Conservation (phyloP, 148 eudicot genomes). For the Polygonum aviculare region DNA sequence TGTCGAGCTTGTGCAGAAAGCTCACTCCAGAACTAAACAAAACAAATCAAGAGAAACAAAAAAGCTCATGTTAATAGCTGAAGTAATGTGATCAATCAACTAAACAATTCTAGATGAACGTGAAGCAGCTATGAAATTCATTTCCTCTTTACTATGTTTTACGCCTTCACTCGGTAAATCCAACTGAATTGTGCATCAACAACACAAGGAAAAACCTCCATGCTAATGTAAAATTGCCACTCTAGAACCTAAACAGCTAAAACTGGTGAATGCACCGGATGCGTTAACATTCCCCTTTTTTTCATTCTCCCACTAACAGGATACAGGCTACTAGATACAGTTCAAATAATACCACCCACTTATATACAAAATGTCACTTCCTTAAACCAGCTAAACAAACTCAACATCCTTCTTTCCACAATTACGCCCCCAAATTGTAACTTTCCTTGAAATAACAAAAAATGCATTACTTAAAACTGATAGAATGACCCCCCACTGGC, state of each 20-base stretch:
- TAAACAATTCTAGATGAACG: not conserved
- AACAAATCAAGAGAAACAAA: not conserved
- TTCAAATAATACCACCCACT: not conserved
- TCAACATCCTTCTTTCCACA: not conserved
- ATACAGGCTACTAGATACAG: not conserved
- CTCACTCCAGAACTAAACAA: constrained; percentile 73
- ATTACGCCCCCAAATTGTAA: constrained; percentile 20
- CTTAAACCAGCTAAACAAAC: constrained; percentile 15
- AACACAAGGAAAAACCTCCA: not conserved
- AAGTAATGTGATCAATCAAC: not conserved
- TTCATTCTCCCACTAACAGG: not conserved
- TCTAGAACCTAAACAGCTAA: not conserved
- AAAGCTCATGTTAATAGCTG: not conserved
- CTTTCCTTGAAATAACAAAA: constrained; percentile 13
- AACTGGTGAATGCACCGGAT: constrained; percentile 1
- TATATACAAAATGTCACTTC: not conserved
- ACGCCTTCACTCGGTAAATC: not conserved
- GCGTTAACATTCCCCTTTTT: too few species aligned
- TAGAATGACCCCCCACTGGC: not conserved
- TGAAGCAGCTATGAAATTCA: not conserved
- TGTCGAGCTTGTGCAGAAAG: constrained; percentile 71
- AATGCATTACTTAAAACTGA: not conserved
- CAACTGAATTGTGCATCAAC: not conserved
- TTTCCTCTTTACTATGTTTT: not conserved
- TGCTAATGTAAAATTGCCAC: not conserved